Evolutionary conservation across 768 basidiomycete species (phyloP).

Genomic region (Clitopilus hobsonii): DNA sequence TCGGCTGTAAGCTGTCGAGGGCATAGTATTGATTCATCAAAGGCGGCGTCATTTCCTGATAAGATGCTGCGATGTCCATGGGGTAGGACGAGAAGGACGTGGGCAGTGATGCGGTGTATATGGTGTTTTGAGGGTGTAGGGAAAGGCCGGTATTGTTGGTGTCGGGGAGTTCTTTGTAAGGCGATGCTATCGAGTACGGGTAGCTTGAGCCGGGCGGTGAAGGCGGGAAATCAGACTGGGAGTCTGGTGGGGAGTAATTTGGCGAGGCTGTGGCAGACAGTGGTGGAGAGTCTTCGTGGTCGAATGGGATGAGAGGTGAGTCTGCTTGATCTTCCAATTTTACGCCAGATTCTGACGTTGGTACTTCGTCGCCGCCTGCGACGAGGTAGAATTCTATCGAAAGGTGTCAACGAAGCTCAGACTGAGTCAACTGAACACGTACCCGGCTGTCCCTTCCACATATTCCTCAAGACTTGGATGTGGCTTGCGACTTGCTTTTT

Average conservation of each 20-base stretch:
- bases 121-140: constrained; percentile 1
- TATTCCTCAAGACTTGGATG: constrained; percentile 79
- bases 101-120: constrained; percentile 10
- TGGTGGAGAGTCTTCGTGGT: constrained; percentile 36
- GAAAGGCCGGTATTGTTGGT: neutral
- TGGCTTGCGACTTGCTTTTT: constrained; percentile 92
- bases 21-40: constrained; percentile 9
- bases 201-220: constrained; percentile 25
- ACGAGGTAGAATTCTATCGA: constrained; percentile 68
- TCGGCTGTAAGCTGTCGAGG: constrained; percentile 3
- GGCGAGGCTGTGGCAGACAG: constrained; percentile 35
- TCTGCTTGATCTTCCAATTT: constrained; percentile 56
- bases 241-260: constrained; percentile 41
- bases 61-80: constrained; percentile 6
- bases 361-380: constrained; percentile 69
- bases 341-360: constrained; percentile 38
- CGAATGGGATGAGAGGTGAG: constrained; percentile 37
- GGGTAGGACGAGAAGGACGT: constrained; percentile 13
- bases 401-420: constrained; percentile 6
- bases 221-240: constrained; percentile 39
- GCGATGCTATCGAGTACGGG: neutral
- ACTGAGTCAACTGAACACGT: constrained; percentile 11
- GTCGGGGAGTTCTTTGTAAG: neutral
- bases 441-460: constrained; percentile 87
- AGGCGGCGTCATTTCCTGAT: constrained; percentile 8